Evolutionary conservation across 306 rosid genomes (phyloP).

Genomic region (Alnus glutinosa): DNA sequence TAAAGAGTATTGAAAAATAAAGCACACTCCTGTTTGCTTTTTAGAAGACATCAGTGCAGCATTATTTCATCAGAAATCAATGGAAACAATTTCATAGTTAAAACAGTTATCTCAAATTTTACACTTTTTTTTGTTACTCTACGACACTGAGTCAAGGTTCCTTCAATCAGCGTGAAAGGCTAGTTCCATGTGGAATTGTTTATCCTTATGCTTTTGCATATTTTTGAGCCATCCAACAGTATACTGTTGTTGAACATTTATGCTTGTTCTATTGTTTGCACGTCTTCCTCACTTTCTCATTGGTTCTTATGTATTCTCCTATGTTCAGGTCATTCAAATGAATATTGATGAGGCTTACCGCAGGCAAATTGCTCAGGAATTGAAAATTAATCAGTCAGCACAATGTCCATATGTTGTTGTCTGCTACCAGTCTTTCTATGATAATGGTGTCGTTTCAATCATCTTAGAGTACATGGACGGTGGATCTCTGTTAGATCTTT

Average conservation of each 20-base stretch:
- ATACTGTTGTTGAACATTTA: conserved; percentile 6
- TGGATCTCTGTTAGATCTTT: conserved; percentile 86
- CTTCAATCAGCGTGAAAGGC: conserved; percentile 16
- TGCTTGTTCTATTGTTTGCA: conserved; percentile 20
- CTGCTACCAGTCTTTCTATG: conserved; percentile 85
- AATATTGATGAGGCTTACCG: conserved; percentile 79
- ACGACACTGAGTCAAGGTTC: conserved; percentile 8
- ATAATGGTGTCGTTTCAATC: conserved; percentile 80
- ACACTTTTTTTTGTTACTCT: neutral
- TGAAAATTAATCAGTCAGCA: conserved; percentile 90
- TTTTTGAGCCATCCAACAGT: conserved; percentile 15
- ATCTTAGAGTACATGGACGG: conserved; percentile 99
- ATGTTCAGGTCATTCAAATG: conserved; percentile 84
- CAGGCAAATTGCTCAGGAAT: conserved; percentile 84
- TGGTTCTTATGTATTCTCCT: conserved; percentile 29
- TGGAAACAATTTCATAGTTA: neutral
- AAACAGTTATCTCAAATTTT: neutral
- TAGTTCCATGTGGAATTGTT: conserved; percentile 12
- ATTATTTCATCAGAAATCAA: neutral
- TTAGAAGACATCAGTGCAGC: neutral
- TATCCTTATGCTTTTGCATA: conserved; percentile 4
- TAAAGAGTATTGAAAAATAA: too few species aligned
- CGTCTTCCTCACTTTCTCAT: conserved; percentile 16
- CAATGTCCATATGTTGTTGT: conserved; percentile 88
- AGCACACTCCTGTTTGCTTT: neutral